phyloP scores from a whole-genome alignment of 768 basidiomycete genomes.

The Boletus tylopilopsis region DNA sequence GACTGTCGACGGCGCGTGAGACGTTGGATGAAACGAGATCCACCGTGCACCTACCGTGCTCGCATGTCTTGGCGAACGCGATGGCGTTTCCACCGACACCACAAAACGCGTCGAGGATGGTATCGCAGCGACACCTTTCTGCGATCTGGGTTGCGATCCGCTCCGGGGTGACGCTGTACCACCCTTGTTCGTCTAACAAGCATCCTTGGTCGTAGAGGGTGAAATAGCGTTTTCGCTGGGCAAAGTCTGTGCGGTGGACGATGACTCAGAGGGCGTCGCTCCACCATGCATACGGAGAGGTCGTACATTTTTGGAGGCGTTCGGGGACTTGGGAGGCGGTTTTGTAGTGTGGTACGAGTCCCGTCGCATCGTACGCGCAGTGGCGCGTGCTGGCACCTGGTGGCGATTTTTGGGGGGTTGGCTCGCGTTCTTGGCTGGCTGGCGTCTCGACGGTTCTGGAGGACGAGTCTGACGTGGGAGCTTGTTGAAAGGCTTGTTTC shows the following conservation, averaged over 20 bases:
- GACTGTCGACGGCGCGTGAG: slow-evolving; percentile 46
- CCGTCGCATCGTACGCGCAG: slow-evolving; percentile 61
- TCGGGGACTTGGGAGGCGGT: slow-evolving; percentile 65
- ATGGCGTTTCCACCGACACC: slow-evolving; percentile 98
- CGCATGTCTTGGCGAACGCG: slow-evolving; percentile 94
- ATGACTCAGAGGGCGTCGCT: slow-evolving; percentile 4
- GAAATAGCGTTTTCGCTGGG: slow-evolving; percentile 79
- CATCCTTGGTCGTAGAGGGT: slow-evolving; percentile 78
- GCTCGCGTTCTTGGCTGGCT: background rate
- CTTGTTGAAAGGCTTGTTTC: slow-evolving; percentile 34
- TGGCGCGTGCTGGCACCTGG: slow-evolving; percentile 29
- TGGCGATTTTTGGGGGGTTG: slow-evolving; percentile 5
- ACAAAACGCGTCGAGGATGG: slow-evolving; percentile 91
- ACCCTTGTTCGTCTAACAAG: slow-evolving; percentile 91
- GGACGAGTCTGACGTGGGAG: background rate
- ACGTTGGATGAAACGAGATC: background rate
- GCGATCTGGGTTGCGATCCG: slow-evolving; percentile 91
- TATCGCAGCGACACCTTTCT: slow-evolving; percentile 81
- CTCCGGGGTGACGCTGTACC: slow-evolving; percentile 97
- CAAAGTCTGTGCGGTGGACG: slow-evolving; percentile 60
- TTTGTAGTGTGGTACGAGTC: slow-evolving; percentile 70
- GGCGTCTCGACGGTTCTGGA: slow-evolving; percentile 1
- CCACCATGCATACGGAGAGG: background rate
- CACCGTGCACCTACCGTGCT: slow-evolving; percentile 61
- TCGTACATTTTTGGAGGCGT: slow-evolving; percentile 76